Conservation (phyloP, 192 early-diverging fungal species). For the Backusella luteola region DNA sequence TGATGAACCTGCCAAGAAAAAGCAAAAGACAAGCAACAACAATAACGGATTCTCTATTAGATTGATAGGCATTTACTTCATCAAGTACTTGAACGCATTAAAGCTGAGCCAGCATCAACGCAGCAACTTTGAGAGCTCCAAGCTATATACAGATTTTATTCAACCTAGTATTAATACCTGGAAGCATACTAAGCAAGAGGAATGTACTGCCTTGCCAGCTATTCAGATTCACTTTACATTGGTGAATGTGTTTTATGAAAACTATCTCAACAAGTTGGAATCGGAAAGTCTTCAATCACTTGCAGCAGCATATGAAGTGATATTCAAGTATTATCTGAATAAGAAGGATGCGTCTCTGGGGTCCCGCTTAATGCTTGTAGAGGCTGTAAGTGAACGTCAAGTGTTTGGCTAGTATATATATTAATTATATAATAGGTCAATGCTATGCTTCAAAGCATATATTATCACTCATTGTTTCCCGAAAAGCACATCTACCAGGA, state of each 20-base stretch:
- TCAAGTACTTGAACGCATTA: slow-evolving; percentile 9
- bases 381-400: slow-evolving; percentile 12
- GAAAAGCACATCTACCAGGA: background rate
- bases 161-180: slow-evolving; percentile 3
- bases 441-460: slow-evolving; percentile 24
- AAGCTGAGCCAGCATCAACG: slow-evolving; percentile 11
- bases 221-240: slow-evolving; percentile 30
- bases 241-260: slow-evolving; percentile 24
- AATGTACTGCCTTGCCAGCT: slow-evolving; percentile 17
- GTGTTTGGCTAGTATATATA: background rate
- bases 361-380: slow-evolving; percentile 2
- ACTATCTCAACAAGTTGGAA: slow-evolving; percentile 15
- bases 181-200: background rate
- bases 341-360: background rate
- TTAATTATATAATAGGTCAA: slow-evolving; percentile 13
- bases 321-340: background rate
- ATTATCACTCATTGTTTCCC: slow-evolving; percentile 5
- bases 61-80: slow-evolving; percentile 12
- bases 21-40: background rate
- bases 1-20: background rate
- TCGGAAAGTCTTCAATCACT: background rate
- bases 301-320: background rate
- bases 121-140: background rate
- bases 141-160: background rate
- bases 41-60: background rate